Conservation (phyloP, 2,329 filamentous ascomycete species). For the Ceratocystis colombiana region DNA sequence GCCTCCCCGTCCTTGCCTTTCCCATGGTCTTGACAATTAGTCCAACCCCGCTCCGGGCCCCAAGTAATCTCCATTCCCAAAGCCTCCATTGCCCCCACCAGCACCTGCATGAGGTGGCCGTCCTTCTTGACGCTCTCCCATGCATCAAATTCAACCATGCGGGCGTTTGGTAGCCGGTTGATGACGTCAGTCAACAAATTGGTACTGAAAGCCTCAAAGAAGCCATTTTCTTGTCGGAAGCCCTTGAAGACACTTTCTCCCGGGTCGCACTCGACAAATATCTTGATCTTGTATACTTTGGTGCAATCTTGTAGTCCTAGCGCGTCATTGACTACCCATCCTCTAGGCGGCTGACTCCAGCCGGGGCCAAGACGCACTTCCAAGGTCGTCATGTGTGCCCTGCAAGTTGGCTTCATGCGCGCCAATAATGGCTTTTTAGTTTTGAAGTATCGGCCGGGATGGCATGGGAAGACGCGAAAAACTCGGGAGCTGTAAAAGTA, state of each 20-base stretch:
- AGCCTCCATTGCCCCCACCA: slow-evolving; percentile 44
- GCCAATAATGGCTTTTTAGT: slow-evolving; percentile 61
- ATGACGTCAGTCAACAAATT: slow-evolving; percentile 49
- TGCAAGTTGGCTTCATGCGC: slow-evolving; percentile 52
- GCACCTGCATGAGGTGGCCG: slow-evolving; percentile 52
- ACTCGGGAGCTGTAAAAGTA: slow-evolving; percentile 54
- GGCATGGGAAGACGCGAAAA: slow-evolving; percentile 57
- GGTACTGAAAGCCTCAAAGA: slow-evolving; percentile 58
- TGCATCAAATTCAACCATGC: slow-evolving; percentile 58
- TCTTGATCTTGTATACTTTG: slow-evolving; percentile 48
- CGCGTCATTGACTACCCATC: slow-evolving; percentile 57
- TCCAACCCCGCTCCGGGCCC: slow-evolving; percentile 60
- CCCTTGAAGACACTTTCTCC: slow-evolving; percentile 57
- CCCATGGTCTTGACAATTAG: slow-evolving; percentile 39
- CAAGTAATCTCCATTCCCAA: slow-evolving; percentile 49
- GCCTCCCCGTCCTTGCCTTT: slow-evolving; percentile 4
- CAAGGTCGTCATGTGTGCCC: slow-evolving; percentile 50
- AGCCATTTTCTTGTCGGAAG: slow-evolving; percentile 54
- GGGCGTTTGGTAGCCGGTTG: slow-evolving; percentile 45
- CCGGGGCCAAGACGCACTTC: slow-evolving; percentile 64
- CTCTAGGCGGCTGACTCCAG: slow-evolving; percentile 58
- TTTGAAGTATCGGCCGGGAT: slow-evolving; percentile 57
- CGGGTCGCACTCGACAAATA: slow-evolving; percentile 65
- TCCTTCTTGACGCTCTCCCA: slow-evolving; percentile 55
- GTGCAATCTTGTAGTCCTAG: slow-evolving; percentile 55